These are phyloP conservation scores for Penicillium roqueforti DNA, from an alignment of 495 filamentous ascomycete species.

Conservation along the genomic window DNA sequence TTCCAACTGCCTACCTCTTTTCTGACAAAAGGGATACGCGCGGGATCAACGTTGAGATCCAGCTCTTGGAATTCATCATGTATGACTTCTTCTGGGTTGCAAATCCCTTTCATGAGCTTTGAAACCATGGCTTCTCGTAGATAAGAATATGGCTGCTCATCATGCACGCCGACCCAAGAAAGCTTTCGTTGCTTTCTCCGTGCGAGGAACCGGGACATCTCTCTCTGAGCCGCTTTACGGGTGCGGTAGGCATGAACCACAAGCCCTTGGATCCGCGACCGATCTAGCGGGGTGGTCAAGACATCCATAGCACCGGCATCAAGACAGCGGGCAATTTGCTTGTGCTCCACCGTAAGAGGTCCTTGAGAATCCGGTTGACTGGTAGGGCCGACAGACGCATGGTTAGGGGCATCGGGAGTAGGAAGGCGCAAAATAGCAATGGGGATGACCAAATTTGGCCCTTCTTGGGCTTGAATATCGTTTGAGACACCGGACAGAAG, in stretches of 20 bases:
- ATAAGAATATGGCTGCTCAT: slow-evolving; percentile 84
- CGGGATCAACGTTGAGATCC: slow-evolving; percentile 41
- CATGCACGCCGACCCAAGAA: slow-evolving; percentile 88
- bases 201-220: slow-evolving; percentile 63
- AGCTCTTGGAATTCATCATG: slow-evolving; percentile 49
- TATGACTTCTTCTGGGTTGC: slow-evolving; percentile 61
- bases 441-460: slow-evolving; percentile 70
- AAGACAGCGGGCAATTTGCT: slow-evolving; percentile 60
- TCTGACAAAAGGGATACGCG: slow-evolving; percentile 59
- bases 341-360: slow-evolving; percentile 34
- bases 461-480: slow-evolving; percentile 65
- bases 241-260: slow-evolving; percentile 79
- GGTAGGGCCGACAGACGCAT: slow-evolving; percentile 14
- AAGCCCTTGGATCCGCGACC: slow-evolving; percentile 64
- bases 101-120: slow-evolving; percentile 86
- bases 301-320: slow-evolving; percentile 86
- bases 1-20: slow-evolving; percentile 73
- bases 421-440: slow-evolving; percentile 59
- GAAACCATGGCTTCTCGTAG: slow-evolving; percentile 87
- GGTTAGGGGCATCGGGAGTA: slow-evolving; percentile 22
- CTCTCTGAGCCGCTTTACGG: slow-evolving; percentile 63
- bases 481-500: slow-evolving; percentile 65
- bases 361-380: slow-evolving; percentile 41
- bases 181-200: slow-evolving; percentile 68
- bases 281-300: slow-evolving; percentile 68